Conservation (phyloP, 1,284 basidiomycete species). For the Phellinidium pouzarii region DNA sequence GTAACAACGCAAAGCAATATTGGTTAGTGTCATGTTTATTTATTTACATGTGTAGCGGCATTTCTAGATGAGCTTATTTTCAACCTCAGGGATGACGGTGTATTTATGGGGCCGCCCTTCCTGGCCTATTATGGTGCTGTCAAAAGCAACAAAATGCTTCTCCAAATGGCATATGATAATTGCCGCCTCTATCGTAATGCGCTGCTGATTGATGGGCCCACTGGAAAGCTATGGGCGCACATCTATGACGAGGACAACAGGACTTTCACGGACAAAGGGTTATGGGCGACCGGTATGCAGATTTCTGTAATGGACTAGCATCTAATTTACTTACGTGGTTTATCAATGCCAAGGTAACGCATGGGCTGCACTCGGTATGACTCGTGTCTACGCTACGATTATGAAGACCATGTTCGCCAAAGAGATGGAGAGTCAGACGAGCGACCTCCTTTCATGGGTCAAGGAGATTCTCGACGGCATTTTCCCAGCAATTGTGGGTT, state of each 20-base stretch:
- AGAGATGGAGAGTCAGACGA: conserved; percentile 27
- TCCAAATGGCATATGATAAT: conserved; percentile 41
- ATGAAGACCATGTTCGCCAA: conserved; percentile 32
- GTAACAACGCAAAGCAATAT: conserved; percentile 34
- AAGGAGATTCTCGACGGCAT: conserved; percentile 43
- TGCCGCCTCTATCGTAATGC: conserved; percentile 38
- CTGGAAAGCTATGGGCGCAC: conserved; percentile 38
- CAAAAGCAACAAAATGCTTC: conserved; percentile 34
- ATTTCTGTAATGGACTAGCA: not conserved
- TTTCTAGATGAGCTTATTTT: not conserved
- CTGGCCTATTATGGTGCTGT: conserved; percentile 48
- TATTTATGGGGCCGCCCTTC: conserved; percentile 61
- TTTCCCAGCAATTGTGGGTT: conserved; percentile 36
- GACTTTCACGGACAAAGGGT: conserved; percentile 33
- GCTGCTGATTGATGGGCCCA: conserved; percentile 32
- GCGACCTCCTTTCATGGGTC: conserved; percentile 34
- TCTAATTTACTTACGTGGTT: not conserved
- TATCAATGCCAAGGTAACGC: conserved; percentile 27
- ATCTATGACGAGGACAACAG: conserved; percentile 36
- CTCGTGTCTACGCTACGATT: conserved; percentile 41
- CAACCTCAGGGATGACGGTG: conserved; percentile 44
- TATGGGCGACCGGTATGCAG: conserved; percentile 44
- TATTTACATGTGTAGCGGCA: not conserved
- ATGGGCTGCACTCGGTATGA: conserved; percentile 37
- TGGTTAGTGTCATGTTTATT: conserved; percentile 32